Base-by-base conservation (phyloP, 116 monocot genomes). In the Phalaenopsis hybrid region DNA sequence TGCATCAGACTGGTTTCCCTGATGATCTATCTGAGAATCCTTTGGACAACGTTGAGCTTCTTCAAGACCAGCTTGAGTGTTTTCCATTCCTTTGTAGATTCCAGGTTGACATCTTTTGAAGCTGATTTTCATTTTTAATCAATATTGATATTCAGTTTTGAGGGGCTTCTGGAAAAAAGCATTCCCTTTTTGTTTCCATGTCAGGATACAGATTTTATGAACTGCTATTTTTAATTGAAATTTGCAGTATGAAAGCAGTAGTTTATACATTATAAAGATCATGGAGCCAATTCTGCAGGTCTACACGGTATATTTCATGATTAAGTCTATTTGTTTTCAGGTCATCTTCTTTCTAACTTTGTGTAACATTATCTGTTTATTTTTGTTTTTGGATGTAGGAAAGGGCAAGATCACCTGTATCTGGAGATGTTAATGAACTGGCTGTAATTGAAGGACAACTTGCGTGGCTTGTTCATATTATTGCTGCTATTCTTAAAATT, bases 21-120 rank as follows among this genome's bases (percentile, higher is more conserved):
- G 93, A 94, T 78, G 95, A 99, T 49, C 86, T 89, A 52, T 89
- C 88, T 63, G 99, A 99, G 51, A 93, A 99, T 90, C 92, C 99
- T 74, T 85, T 99, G 83, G 99, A 99, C 83, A 95, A 95, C 88
- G 92, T 92, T 65, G 99, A 99, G 75, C 86, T 95, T 82, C 95
- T 99, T 83, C 99, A 99, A 75, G 99, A 99, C 84, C 99, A 99
- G 83, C 85, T 99, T 43, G 99, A 99, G 78, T 91, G 89, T 84
- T 92, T 99, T 86, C 93, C 95, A 57, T 95, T 95, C 78, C 92
- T 99, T 57, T 92, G 93, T 72, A 88, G 95, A 87, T 99, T 95
- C 81, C 93, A 99, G 99, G 99, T 99, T 82, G 48, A 78, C 13
- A 79, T 75, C 77, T 77, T 45, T 45, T 80, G 3, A 44, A 8